A percentile compares a stretch with the other conserved stretches of the same genome.
Conservation (phyloP, 176 grass and related monocot genomes). For the Puccinellia tenuiflora region DNA sequence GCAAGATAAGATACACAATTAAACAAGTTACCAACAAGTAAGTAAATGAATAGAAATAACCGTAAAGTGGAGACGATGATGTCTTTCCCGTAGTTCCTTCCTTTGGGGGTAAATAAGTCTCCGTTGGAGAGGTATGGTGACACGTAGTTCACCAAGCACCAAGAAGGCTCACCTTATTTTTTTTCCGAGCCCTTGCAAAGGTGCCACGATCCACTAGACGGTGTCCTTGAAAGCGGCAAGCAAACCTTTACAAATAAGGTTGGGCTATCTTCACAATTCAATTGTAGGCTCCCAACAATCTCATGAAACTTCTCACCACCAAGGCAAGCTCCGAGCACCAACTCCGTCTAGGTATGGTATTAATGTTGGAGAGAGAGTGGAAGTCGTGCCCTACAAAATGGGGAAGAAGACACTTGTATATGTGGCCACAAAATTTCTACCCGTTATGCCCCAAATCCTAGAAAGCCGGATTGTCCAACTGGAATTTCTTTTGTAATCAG, state of each 20-base stretch:
- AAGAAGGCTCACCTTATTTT: neutral
- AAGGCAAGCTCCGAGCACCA: too few relatives aligned
- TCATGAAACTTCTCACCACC: too few relatives aligned
- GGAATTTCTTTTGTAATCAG: too few relatives aligned
- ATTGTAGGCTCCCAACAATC: neutral
- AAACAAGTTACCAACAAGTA: neutral
- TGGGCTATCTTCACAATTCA: neutral
- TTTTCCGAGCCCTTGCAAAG: neutral
- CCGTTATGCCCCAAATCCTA: too few relatives aligned
- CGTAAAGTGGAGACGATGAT: neutral
- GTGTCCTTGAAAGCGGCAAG: neutral
- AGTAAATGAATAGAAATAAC: neutral
- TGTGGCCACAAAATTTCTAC: too few relatives aligned
- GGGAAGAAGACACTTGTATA: too few relatives aligned
- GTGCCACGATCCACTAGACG: neutral
- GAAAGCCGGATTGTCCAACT: too few relatives aligned
- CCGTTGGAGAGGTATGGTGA: neutral
- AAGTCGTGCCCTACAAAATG: too few relatives aligned
- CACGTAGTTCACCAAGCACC: neutral
- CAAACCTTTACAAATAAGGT: neutral
- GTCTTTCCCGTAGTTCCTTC: neutral
- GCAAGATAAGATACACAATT: too few relatives aligned
- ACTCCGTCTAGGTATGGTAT: too few relatives aligned
- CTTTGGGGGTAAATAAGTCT: neutral
- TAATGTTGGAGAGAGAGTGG: too few relatives aligned